Percentiles rank a stretch among this genome's conserved stretches.
Evolutionary conservation across 1,284 basidiomycete species (phyloP).

Genomic region (Apiotrichum domesticum): DNA sequence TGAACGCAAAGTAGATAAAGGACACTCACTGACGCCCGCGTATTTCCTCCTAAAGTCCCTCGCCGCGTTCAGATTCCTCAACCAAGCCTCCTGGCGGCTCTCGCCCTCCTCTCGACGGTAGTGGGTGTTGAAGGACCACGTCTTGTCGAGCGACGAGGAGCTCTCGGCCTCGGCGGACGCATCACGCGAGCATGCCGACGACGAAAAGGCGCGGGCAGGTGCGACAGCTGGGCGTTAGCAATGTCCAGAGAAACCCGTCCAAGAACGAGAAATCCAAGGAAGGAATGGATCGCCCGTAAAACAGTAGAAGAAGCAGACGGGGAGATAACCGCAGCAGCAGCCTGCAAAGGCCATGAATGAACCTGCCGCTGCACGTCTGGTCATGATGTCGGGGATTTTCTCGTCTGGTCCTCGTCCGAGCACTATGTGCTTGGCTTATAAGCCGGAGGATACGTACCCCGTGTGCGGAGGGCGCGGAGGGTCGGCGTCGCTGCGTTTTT

Average conservation of each 20-base stretch:
- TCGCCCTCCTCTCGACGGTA: constrained; percentile 18
- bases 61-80: constrained; percentile 37
- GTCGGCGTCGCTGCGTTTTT: constrained; percentile 11
- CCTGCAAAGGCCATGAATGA: too few relatives aligned
- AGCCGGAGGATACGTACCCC: background rate
- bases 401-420: too few relatives aligned
- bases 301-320: too few relatives aligned
- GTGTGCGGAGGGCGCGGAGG: constrained; percentile 1
- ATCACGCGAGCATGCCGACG: constrained; percentile 1
- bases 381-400: too few relatives aligned
- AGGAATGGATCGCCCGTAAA: too few relatives aligned
- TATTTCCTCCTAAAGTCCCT: constrained; percentile 34
- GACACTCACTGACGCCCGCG: constrained; percentile 29
- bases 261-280: too few relatives aligned
- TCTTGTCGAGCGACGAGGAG: background rate
- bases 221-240: background rate
- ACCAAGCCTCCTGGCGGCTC: constrained; percentile 33
- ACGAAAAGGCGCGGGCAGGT: constrained; percentile 2
- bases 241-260: too few relatives aligned
- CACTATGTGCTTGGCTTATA: too few relatives aligned
- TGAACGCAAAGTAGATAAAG: too few relatives aligned
- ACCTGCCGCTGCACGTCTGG: too few relatives aligned
- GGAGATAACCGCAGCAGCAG: too few relatives aligned
- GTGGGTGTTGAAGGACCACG: background rate
- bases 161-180: constrained; percentile 6